Evolutionary conservation across 1,139 yeast genomes (phyloP).

Genomic region (Suhomyces yuchorum): DNA sequence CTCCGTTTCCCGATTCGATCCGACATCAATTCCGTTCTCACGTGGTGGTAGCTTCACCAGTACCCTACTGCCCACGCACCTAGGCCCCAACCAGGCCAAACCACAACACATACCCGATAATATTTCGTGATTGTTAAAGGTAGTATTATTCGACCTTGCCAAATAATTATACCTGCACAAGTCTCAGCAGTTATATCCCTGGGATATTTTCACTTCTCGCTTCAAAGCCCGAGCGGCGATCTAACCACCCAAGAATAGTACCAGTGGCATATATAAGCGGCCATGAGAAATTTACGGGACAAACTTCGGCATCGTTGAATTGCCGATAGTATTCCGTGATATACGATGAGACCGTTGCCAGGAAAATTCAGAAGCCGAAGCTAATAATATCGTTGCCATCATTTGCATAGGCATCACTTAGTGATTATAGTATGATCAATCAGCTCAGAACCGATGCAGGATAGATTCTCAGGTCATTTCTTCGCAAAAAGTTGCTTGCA

Average conservation of each 20-base stretch:
- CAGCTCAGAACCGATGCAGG: constrained; percentile 1
- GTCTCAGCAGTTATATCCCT: no score
- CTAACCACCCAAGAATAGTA: not conserved
- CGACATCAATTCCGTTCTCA: not conserved
- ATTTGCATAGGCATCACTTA: not conserved
- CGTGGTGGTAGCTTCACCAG: not conserved
- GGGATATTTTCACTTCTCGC: not conserved
- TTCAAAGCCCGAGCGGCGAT: not conserved
- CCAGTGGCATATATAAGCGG: not conserved
- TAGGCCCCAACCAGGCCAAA: not conserved
- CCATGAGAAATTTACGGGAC: not conserved
- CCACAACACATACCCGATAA: not conserved
- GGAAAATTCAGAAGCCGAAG: not conserved
- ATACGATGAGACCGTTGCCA: not conserved
- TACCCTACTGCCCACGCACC: no score
- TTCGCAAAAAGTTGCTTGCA: not conserved
- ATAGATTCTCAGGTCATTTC: constrained; percentile 1
- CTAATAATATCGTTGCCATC: not conserved
- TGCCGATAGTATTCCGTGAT: not conserved
- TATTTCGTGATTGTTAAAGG: not conserved
- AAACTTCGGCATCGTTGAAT: not conserved
- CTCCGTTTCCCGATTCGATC: not conserved
- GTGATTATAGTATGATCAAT: constrained; percentile 1
- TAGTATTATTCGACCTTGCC: not conserved
- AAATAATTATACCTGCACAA: not conserved